Percentiles rank a stretch among this genome's conserved stretches.
phyloP scores from a whole-genome alignment of 2,329 filamentous ascomycete genomes.

The Calonectria multiphialidica region DNA sequence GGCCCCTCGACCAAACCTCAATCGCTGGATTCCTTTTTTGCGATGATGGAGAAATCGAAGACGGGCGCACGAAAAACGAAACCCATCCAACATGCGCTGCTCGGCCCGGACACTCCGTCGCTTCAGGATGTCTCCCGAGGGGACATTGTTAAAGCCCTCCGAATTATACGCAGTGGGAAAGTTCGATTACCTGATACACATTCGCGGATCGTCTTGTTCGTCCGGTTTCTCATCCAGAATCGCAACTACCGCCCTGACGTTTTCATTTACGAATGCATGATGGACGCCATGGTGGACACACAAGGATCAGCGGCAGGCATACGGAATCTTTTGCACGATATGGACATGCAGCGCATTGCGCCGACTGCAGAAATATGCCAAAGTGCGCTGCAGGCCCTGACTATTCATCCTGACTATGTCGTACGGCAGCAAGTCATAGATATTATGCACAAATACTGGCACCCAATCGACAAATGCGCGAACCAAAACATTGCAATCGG shows the following conservation, averaged over 20 bases:
- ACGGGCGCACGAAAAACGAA: not conserved
- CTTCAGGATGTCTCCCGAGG: slow-evolving; percentile 17
- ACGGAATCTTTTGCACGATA: slow-evolving; percentile 75
- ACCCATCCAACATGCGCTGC: not conserved
- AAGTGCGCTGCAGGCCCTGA: slow-evolving; percentile 77
- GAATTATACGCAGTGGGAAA: slow-evolving; percentile 41
- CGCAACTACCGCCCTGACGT: slow-evolving; percentile 66
- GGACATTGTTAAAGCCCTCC: slow-evolving; percentile 44
- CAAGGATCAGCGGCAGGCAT: slow-evolving; percentile 77
- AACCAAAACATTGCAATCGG: slow-evolving; percentile 78
- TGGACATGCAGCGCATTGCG: slow-evolving; percentile 71
- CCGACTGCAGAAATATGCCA: slow-evolving; percentile 78
- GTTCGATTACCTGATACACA: slow-evolving; percentile 39
- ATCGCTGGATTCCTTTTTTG: not conserved
- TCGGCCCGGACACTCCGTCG: slow-evolving; percentile 20
- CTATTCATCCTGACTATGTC: slow-evolving; percentile 88
- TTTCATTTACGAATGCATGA: slow-evolving; percentile 79
- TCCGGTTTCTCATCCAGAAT: slow-evolving; percentile 70
- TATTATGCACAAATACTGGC: slow-evolving; percentile 81
- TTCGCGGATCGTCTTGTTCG: slow-evolving; percentile 54
- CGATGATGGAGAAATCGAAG: not conserved
- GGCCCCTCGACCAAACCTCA: not conserved
- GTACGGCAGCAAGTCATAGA: slow-evolving; percentile 78
- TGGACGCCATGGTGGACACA: slow-evolving; percentile 77
- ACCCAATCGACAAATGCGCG: slow-evolving; percentile 62